These are phyloP conservation scores for Saposhnikovia divaricata DNA, from an alignment of 129 eudicot species.

Conservation along the genomic window DNA sequence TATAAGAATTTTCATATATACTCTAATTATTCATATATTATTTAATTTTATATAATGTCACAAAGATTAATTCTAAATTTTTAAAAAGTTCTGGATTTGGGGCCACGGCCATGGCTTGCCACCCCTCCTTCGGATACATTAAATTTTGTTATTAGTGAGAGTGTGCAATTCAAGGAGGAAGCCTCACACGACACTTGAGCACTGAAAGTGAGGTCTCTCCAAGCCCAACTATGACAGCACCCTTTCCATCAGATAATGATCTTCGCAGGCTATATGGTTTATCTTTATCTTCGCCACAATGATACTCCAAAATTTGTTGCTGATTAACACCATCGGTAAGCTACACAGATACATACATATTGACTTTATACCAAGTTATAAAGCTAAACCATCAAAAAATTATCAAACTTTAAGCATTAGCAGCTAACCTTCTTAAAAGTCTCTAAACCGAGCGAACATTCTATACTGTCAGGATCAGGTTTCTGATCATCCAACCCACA, in stretches of 20 bases:
- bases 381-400: neutral
- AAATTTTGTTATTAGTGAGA: neutral
- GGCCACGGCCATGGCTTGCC: too few species aligned
- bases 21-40: too few species aligned
- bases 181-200: constrained; percentile 30
- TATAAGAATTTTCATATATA: too few species aligned
- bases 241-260: neutral
- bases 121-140: too few species aligned
- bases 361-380: neutral
- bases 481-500: constrained; percentile 24
- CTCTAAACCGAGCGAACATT: constrained; percentile 22
- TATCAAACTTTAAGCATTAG: neutral
- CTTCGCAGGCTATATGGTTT: neutral
- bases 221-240: neutral
- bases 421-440: constrained; percentile 28
- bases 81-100: too few species aligned
- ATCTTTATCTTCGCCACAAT: constrained; percentile 10
- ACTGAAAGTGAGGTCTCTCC: neutral
- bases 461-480: constrained; percentile 16
- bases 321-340: constrained; percentile 21
- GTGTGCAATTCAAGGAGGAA: neutral
- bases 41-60: too few species aligned
- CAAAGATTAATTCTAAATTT: too few species aligned
- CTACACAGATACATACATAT: constrained; percentile 10
- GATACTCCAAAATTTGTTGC: constrained; percentile 22